These are phyloP conservation scores for Stereum hirsutum DNA, from an alignment of 1,284 basidiomycete genomes.

Conservation along the genomic window DNA sequence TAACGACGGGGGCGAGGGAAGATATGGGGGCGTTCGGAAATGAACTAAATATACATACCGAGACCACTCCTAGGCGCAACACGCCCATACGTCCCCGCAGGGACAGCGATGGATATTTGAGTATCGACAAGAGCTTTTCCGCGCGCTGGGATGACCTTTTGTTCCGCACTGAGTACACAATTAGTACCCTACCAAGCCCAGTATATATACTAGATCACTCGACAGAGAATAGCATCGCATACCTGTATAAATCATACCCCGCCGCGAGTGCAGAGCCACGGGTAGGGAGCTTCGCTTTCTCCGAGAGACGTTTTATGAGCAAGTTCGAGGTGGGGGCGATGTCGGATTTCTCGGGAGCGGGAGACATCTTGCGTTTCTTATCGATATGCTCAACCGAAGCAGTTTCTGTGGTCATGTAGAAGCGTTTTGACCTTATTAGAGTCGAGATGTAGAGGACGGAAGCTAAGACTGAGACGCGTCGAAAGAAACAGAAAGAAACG, in stretches of 20 bases:
- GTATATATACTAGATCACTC: too few relatives aligned
- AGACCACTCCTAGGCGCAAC: slow-evolving; percentile 93
- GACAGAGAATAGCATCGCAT: too few relatives aligned
- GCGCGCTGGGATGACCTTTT: slow-evolving; percentile 69
- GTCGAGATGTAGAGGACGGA: too few relatives aligned
- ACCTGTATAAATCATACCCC: slow-evolving; percentile 94
- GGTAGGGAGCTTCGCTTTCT: slow-evolving; percentile 80
- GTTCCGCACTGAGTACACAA: slow-evolving; percentile 61
- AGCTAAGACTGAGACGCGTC: too few relatives aligned
- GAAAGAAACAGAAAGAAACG: too few relatives aligned
- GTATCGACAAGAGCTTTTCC: slow-evolving; percentile 89
- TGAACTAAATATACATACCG: slow-evolving; percentile 41
- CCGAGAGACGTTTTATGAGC: slow-evolving; percentile 79
- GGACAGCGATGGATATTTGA: slow-evolving; percentile 89
- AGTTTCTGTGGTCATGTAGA: too few relatives aligned
- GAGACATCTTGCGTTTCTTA: slow-evolving; percentile 57
- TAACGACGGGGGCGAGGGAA: too few relatives aligned
- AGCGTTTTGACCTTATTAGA: too few relatives aligned
- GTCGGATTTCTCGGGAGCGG: slow-evolving; percentile 16
- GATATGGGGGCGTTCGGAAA: too few relatives aligned
- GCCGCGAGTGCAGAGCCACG: slow-evolving; percentile 83
- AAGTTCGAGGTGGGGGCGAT: slow-evolving; percentile 43
- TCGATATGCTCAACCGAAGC: too few relatives aligned
- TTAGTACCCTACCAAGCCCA: too few relatives aligned
- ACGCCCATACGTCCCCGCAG: slow-evolving; percentile 88